Evolutionary conservation across 805 yeast genomes (phyloP).

Genomic region (Metschnikowia aberdeeniae): DNA sequence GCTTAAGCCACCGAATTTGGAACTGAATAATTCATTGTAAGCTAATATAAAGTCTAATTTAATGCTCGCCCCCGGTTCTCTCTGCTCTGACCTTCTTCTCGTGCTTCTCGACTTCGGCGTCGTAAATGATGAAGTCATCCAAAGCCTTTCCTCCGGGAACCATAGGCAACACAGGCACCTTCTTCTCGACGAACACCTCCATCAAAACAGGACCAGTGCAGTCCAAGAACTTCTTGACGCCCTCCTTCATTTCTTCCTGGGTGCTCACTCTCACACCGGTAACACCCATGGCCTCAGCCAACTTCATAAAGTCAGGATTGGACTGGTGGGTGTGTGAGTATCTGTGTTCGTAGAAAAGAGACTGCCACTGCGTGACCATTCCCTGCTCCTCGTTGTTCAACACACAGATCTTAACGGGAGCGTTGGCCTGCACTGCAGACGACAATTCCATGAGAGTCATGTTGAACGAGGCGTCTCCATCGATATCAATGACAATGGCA

Average conservation of each 20-base stretch:
- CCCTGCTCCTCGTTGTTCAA: slow-evolving; percentile 98
- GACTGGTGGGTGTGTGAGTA: slow-evolving; percentile 96
- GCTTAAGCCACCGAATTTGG: not conserved
- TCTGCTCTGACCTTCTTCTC: slow-evolving; percentile 62
- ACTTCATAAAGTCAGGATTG: slow-evolving; percentile 89
- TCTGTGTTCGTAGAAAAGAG: slow-evolving; percentile 93
- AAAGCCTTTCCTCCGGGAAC: slow-evolving; percentile 95
- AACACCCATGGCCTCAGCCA: slow-evolving; percentile 92
- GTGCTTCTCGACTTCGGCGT: slow-evolving; percentile 72
- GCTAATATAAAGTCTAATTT: slow-evolving; percentile 6
- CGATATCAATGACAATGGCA: slow-evolving; percentile 91
- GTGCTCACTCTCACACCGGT: slow-evolving; percentile 70
- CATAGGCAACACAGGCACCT: slow-evolving; percentile 97
- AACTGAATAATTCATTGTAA: not conserved
- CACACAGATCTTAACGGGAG: slow-evolving; percentile 86
- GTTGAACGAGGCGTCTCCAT: slow-evolving; percentile 98
- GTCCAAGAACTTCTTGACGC: slow-evolving; percentile 62
- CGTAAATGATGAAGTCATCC: slow-evolving; percentile 87
- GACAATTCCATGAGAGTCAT: slow-evolving; percentile 94
- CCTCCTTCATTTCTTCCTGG: slow-evolving; percentile 55
- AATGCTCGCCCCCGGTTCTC: slow-evolving; percentile 73
- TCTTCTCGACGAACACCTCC: slow-evolving; percentile 87
- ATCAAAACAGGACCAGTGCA: slow-evolving; percentile 79
- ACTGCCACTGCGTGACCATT: slow-evolving; percentile 99
- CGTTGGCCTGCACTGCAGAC: slow-evolving; percentile 88